Base-by-base conservation (phyloP, 768 basidiomycete genomes). In the Leccinum incarnatum region DNA sequence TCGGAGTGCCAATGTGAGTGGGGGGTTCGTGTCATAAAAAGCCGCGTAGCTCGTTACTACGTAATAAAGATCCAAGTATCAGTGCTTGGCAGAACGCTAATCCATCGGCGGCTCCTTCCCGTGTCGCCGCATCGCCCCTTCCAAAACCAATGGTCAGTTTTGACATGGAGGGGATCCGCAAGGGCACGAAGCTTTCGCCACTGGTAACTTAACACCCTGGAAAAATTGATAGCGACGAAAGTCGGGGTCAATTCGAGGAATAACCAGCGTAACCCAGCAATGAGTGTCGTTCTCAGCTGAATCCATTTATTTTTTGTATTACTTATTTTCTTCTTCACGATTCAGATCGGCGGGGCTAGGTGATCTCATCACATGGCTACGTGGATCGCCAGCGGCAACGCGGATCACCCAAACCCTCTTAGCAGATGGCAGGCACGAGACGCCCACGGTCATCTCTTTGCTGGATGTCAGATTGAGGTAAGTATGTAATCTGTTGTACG, bases 381-480 rank as follows among this genome's bases (percentile, higher is more conserved):
- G n/a, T 51, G 59, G 51, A 47, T 54, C 42, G 10, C 42, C 42
- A 19, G n/a, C 42, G 42, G 42, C 42, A 42, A 42, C n/a, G 42
- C 42, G n/a, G n/a, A 19, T 42, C 37, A 40, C 51, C 50, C n/a
- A 49, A 56, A 54, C 21, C 27, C 51, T 25, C 52, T 37, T 49
- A 48, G 50, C n/a, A 9, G 46, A 52, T n/a, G 29, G 51, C 55
- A 29, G 58, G 42, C 54, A 52, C 36, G 27, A 55, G 14, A 19
- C 47, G 51, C 60, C 34, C 57, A 58, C 62, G 61, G 51, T 55
- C 45, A 46, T 47, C 30, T 19, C n/a, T 42, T 42, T 7, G 45
- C 37, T 51, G 58, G 53, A 58, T 69, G 63, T 64, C 63, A 69
- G 52, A 59, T 59, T 34, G 62, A 56, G 62, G 58, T 54, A 58